phyloP scores from a whole-genome alignment of 441 rosid species.

The Mallotus repandus region DNA sequence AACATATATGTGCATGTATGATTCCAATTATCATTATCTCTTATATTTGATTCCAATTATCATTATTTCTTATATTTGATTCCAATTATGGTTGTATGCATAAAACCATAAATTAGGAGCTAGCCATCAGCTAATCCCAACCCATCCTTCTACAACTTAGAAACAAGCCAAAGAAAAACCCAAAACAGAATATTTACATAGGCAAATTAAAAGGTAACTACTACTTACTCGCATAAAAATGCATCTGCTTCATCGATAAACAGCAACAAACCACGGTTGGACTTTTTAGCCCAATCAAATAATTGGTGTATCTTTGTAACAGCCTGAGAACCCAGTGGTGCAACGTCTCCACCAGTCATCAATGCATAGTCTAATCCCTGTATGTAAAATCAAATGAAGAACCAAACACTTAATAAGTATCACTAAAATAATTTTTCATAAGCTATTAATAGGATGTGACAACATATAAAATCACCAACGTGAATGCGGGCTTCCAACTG shows the following conservation, averaged over 20 bases:
- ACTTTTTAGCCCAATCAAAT: constrained; percentile 96
- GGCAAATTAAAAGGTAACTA: neutral
- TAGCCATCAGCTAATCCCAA: neutral
- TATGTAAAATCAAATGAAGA: constrained; percentile 20
- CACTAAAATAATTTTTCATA: neutral
- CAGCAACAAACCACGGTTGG: constrained; percentile 74
- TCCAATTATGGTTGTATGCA: no score
- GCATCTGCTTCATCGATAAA: constrained; percentile 98
- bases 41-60: no score
- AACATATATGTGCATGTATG: neutral
- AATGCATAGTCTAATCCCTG: constrained; percentile 96
- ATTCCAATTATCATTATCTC: neutral
- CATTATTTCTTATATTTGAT: no score
- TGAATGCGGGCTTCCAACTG: neutral
- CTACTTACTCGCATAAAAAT: constrained; percentile 88
- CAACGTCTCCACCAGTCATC: constrained; percentile 99
- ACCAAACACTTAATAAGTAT: neutral
- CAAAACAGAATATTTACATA: neutral
- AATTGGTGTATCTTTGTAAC: constrained; percentile 97
- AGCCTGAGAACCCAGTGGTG: constrained; percentile 95
- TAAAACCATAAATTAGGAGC: neutral
- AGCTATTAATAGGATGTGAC: neutral
- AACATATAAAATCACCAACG: constrained; percentile 2
- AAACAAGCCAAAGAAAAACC: constrained; percentile 3
- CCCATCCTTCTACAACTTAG: no score